These are phyloP conservation scores for Athelia sp. DNA, from an alignment of 1,284 basidiomycete genomes.

Conservation along the genomic window DNA sequence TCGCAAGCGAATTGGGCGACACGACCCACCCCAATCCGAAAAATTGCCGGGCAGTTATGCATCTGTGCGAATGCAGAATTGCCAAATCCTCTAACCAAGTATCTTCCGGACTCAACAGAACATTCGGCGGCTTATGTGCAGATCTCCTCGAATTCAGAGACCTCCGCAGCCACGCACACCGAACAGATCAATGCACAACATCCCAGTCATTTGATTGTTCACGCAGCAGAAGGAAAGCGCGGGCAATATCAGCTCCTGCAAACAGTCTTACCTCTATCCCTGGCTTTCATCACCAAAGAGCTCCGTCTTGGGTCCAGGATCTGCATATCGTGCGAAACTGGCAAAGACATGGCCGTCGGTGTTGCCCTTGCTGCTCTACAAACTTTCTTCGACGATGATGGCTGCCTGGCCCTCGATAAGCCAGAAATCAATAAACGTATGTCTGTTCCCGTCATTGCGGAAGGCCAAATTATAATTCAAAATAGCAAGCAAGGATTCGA, in stretches of 20 bases:
- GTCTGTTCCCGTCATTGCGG: constrained; percentile 7
- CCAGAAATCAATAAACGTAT: not conserved
- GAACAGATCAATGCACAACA: not conserved
- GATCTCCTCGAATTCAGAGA: not conserved
- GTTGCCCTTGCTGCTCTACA: constrained; percentile 54
- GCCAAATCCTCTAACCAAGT: not conserved
- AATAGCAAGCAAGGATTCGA: constrained; percentile 47
- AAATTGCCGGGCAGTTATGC: constrained; percentile 27
- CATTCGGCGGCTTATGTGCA: not conserved
- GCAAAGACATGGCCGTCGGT: constrained; percentile 61
- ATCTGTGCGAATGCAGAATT: not conserved
- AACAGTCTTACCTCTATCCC: constrained; percentile 41
- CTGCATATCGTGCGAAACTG: constrained; percentile 51
- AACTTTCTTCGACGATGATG: constrained; percentile 52
- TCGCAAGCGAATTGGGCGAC: not conserved
- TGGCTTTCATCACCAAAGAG: constrained; percentile 40
- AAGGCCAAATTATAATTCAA: constrained; percentile 10
- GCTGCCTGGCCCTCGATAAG: constrained; percentile 22
- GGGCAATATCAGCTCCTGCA: constrained; percentile 48
- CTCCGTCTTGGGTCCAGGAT: constrained; percentile 33
- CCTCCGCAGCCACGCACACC: not conserved
- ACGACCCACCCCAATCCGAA: constrained; percentile 26
- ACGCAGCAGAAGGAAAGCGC: constrained; percentile 41
- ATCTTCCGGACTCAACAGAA: constrained; percentile 4
- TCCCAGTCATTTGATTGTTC: not conserved